Evolutionary conservation across 1,284 basidiomycete genomes (phyloP), one percentile per base, ranked within the genome.

Genomic region (Fomitopsis schrenkii): DNA sequence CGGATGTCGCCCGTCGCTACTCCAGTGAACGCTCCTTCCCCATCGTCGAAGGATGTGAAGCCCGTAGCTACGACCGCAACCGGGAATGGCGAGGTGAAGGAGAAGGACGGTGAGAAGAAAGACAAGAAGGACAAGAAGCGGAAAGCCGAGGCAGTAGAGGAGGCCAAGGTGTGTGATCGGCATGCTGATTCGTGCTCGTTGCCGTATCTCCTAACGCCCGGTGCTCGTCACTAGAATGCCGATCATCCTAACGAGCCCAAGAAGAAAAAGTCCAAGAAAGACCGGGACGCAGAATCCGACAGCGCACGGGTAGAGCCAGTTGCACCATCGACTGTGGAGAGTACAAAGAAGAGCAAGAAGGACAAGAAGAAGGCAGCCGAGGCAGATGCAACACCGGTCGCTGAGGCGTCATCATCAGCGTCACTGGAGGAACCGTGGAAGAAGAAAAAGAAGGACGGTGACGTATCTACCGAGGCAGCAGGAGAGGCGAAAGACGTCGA

Each of bases 1-100:
- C 82, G 82, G 62, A 82, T 80, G 76, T 83, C 83, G 56, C 76
- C 76, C 60, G 64, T 67, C 52, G 60, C 66, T 58, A 59, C 63
- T 60, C 60, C 65, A 55, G 63, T 61, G 44, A 55, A 63, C 22
- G 52, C 52, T 54, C 28, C 52, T 12, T 36, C 63, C 14, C 58
- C 62, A 59, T 58, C 60, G 30, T 28, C 26, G 28, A 22, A 9
- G 8, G 48, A 46, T 28, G 59, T 7, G 58, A 57, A 30, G 53
- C 59, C 36, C 48, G 22, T 26, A 53, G 55, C 10, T 15, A 55
- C 42, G 12, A 46, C 12, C 22, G 41, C 42, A 40, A 5, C 53
- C 22, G 58, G 46, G 9, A 35, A 22, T 41, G 58, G 45, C 26
- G 44, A 35, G 36, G 41, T 52, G 14, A 59, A 46, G 38, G 59